Evolutionary conservation across 257 asterid genomes (phyloP).

Genomic region (Paulownia fortunei): DNA sequence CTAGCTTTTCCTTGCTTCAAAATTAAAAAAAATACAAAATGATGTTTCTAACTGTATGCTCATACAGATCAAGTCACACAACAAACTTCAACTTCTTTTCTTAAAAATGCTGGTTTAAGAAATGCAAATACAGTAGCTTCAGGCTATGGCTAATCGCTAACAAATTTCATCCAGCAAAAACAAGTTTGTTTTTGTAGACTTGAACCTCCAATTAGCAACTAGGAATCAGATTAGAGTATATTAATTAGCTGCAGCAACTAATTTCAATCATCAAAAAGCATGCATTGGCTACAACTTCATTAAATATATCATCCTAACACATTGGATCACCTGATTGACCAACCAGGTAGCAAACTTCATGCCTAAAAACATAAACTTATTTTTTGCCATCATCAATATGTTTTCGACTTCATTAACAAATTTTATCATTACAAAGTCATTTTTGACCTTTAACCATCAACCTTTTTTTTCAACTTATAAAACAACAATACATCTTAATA

Average conservation of each 20-base stretch:
- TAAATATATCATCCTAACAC: neutral
- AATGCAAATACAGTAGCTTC: neutral
- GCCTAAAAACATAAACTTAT: neutral
- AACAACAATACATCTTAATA: neutral
- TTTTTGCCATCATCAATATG: neutral
- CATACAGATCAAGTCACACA: neutral
- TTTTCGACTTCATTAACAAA: neutral
- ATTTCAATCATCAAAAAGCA: neutral
- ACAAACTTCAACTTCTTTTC: neutral
- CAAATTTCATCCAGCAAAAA: neutral
- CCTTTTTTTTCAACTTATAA: neutral
- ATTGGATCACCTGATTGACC: neutral
- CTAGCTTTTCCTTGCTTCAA: neutral
- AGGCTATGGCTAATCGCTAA: neutral
- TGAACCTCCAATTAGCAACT: neutral
- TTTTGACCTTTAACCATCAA: neutral
- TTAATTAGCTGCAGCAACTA: slow-evolving; percentile 5
- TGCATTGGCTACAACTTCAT: neutral
- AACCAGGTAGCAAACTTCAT: neutral
- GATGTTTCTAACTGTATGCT: neutral
- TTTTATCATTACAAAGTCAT: neutral
- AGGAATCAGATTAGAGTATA: slow-evolving; percentile 1
- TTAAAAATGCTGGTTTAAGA: neutral
- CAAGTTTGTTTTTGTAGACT: neutral
- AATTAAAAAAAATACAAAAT: no score